Evolutionary conservation across 192 early-diverging fungal species (phyloP), one percentile per base, ranked within the genome.

Genomic region (Entomortierella parvispora): DNA sequence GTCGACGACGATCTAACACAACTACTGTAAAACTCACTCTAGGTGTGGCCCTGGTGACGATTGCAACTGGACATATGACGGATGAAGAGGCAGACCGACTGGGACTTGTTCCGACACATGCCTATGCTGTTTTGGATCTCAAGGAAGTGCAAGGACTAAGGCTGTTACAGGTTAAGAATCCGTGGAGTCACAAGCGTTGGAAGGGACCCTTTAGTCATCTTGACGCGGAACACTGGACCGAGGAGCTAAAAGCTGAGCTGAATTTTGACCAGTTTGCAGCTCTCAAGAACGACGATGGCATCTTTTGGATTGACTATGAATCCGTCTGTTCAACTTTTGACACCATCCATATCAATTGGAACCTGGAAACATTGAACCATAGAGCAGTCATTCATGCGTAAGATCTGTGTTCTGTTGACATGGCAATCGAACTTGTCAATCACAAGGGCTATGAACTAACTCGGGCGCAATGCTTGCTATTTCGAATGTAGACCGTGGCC

Each of bases 101-200:
- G 23, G 96, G 95, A 3, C 80, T 97, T 29, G 93, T 97, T 1
- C 87, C 92, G 2, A 91, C 90, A n/a, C 96, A 97, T 69, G 93
- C 95, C 0, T 97, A 97, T 68, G 94, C 96, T 0, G 90, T 93
- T 6, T 78, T 93, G 34, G 89, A 88, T 81, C 65, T 71, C 47
- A 71, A 79, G 48, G 86, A 91, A 50, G 84, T 88, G 6, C 62
- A 75, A 22, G 93, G 90, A 2, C 48, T 81, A n/a, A 75, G 91
- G 20, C 79, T 97, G 56, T 64, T 97, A 25, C 87, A 92, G 78
- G 93, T 95, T 56, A 95, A 96, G 76, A 97, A 97, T 68, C 96
- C 96, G 5, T 97, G 96, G 96, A 94, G 92, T 82, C 89, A 91
- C 64, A 83, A 90, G 83, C 82, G 95, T 14, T 97, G 95, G 95